Conservation (phyloP, 352 stramenopile species). For the Phytophthora brassicae region DNA sequence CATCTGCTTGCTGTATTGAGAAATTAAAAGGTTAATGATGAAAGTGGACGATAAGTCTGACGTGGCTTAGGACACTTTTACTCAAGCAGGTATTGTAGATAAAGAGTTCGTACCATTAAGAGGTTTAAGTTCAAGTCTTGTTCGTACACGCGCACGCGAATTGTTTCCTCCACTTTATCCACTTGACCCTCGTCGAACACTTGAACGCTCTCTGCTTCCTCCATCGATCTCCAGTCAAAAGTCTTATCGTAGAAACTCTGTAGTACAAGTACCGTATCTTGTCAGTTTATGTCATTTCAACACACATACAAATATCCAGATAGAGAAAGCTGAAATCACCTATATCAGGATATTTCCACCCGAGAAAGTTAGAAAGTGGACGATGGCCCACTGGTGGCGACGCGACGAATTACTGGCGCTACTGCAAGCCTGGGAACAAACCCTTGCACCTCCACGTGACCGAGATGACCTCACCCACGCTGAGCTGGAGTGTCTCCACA, state of each 20-base stretch:
- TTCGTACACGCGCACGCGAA: slow-evolving; percentile 54
- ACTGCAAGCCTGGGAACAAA: slow-evolving; percentile 37
- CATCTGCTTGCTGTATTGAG: slow-evolving; percentile 64
- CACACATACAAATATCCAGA: slow-evolving; percentile 12
- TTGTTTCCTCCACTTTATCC: slow-evolving; percentile 55
- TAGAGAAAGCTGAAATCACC: slow-evolving; percentile 6
- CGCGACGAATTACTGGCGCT: slow-evolving; percentile 33
- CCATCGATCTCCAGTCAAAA: slow-evolving; percentile 14
- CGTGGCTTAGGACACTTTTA: slow-evolving; percentile 9
- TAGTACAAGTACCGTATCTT: neutral
- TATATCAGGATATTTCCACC: neutral
- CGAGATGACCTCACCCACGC: slow-evolving; percentile 23
- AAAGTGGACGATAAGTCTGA: too few species aligned
- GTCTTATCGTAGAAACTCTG: too few species aligned
- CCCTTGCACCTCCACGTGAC: slow-evolving; percentile 25
- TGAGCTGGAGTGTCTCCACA: slow-evolving; percentile 22
- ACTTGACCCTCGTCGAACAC: slow-evolving; percentile 62
- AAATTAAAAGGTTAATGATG: slow-evolving; percentile 16
- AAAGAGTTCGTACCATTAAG: slow-evolving; percentile 48
- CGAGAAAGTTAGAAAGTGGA: neutral
- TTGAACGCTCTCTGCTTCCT: slow-evolving; percentile 26
- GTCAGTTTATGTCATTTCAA: slow-evolving; percentile 1
- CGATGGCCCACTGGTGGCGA: slow-evolving; percentile 36
- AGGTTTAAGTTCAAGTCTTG: slow-evolving; percentile 62
- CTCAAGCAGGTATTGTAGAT: neutral